Percentiles rank a stretch among this genome's conserved stretches.
Evolutionary conservation across 2,329 filamentous ascomycete genomes (phyloP).

Genomic region (Aspergillus hortae): DNA sequence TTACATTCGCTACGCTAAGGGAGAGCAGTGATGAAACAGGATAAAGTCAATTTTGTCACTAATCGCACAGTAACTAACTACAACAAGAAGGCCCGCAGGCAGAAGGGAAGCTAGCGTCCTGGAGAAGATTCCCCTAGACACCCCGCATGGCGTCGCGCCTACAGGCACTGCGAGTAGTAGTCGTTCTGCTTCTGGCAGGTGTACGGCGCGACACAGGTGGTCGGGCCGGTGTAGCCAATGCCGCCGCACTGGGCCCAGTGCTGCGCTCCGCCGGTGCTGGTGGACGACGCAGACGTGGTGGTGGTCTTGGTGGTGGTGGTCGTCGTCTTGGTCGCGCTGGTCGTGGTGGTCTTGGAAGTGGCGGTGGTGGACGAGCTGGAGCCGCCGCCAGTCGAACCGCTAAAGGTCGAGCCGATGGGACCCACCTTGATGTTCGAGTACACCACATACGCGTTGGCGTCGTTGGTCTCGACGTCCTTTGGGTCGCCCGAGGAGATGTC

Average conservation of each 20-base stretch:
- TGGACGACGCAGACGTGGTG: conserved; percentile 10
- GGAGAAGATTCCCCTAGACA: not conserved
- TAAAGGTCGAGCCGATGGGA: conserved; percentile 53
- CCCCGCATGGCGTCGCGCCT: conserved; percentile 3
- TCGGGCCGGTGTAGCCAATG: conserved; percentile 30
- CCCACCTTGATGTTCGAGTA: conserved; percentile 61
- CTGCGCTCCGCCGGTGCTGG: conserved; percentile 14
- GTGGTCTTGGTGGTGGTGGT: conserved; percentile 5
- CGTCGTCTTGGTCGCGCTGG: conserved; percentile 8
- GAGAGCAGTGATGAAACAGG: no score
- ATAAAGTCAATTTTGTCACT: no score
- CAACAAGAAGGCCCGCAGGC: no score
- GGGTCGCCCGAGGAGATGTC: conserved; percentile 52
- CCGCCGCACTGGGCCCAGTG: conserved; percentile 34
- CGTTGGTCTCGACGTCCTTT: conserved; percentile 45
- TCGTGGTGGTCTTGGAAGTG: conserved; percentile 5
- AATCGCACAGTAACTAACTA: no score
- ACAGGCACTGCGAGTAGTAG: conserved; percentile 40
- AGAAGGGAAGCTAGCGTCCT: not conserved
- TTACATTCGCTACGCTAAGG: no score
- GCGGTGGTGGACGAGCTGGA: conserved; percentile 2
- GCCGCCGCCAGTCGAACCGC: conserved; percentile 6
- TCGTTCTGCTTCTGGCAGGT: conserved; percentile 31
- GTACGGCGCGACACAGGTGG: conserved; percentile 29
- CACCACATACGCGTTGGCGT: conserved; percentile 50